phyloP scores from a whole-genome alignment of 345 rosid genomes.

The Eutrema japonicum region DNA sequence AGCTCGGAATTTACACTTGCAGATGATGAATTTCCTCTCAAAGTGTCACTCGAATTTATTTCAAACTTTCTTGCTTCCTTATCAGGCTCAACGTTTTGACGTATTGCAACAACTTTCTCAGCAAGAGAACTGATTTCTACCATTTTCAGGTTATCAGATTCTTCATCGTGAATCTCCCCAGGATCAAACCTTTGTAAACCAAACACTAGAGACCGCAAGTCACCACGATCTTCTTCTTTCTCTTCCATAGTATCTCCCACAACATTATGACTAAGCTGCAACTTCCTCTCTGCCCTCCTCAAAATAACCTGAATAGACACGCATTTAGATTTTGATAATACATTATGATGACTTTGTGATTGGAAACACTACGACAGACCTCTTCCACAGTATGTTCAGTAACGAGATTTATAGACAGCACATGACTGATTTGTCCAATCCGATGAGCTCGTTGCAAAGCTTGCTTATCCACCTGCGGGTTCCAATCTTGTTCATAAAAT shows the following conservation, averaged over 20 bases:
- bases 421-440: constrained; percentile 89
- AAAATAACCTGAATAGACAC: constrained; percentile 63
- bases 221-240: constrained; percentile 60
- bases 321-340: constrained; percentile 17
- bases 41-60: constrained; percentile 48
- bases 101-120: constrained; percentile 69
- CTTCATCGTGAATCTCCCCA: constrained; percentile 47
- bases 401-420: constrained; percentile 78
- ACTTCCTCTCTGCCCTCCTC: constrained; percentile 78
- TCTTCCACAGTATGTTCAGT: constrained; percentile 72
- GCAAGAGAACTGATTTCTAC: constrained; percentile 63
- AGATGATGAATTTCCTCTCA: constrained; percentile 44
- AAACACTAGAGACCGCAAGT: constrained; percentile 68
- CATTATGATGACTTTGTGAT: background rate
- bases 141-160: constrained; percentile 51
- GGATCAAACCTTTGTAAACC: constrained; percentile 80
- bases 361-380: constrained; percentile 48
- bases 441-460: constrained; percentile 94
- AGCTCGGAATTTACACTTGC: constrained; percentile 55
- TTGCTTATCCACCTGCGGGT: constrained; percentile 93
- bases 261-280: constrained; percentile 79
- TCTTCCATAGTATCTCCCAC: constrained; percentile 61
- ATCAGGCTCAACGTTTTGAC: constrained; percentile 45
- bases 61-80: constrained; percentile 59
- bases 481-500: constrained; percentile 96